A percentile compares a stretch with the other conserved stretches of the same genome.
Conservation (phyloP, 2,329 filamentous ascomycete species). For the Zymoseptoria ardabiliae region DNA sequence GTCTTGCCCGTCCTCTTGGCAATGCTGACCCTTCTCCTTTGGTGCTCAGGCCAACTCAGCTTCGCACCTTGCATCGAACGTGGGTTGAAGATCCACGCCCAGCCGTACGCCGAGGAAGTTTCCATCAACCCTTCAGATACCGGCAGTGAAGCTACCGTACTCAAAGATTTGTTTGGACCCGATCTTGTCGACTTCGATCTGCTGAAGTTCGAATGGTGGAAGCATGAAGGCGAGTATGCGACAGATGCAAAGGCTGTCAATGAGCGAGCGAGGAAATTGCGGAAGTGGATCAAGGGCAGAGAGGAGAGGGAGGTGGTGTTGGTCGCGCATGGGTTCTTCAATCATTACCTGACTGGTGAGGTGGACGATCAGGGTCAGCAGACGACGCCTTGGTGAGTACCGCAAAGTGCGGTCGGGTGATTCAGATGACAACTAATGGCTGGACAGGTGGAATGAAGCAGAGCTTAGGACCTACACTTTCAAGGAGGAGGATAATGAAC, state of each 20-base stretch:
- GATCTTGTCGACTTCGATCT: constrained; percentile 21
- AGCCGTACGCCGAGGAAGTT: constrained; percentile 26
- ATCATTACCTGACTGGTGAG: constrained; percentile 24
- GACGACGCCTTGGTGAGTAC: constrained; percentile 23
- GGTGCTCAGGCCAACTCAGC: constrained; percentile 20
- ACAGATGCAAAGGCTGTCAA: constrained; percentile 19
- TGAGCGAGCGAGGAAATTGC: constrained; percentile 20
- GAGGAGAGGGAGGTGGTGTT: constrained; percentile 25
- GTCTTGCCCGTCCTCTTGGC: too few relatives aligned
- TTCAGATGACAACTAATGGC: not conserved
- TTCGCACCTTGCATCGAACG: constrained; percentile 22
- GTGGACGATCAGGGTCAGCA: constrained; percentile 25
- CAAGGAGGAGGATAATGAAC: constrained; percentile 18
- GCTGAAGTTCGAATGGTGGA: constrained; percentile 21
- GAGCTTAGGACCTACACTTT: constrained; percentile 26
- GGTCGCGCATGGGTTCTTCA: constrained; percentile 27
- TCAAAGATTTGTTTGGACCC: constrained; percentile 16
- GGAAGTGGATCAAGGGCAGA: constrained; percentile 20
- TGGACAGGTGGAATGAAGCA: constrained; percentile 21
- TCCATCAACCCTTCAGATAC: constrained; percentile 22
- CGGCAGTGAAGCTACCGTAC: constrained; percentile 14
- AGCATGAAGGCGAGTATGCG: constrained; percentile 24
- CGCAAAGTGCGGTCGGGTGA: not conserved
- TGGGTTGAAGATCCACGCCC: constrained; percentile 19
- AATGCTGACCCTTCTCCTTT: not conserved